These are phyloP conservation scores for Alternaria panax DNA, from an alignment of 2,329 filamentous ascomycete genomes.

Conservation along the genomic window DNA sequence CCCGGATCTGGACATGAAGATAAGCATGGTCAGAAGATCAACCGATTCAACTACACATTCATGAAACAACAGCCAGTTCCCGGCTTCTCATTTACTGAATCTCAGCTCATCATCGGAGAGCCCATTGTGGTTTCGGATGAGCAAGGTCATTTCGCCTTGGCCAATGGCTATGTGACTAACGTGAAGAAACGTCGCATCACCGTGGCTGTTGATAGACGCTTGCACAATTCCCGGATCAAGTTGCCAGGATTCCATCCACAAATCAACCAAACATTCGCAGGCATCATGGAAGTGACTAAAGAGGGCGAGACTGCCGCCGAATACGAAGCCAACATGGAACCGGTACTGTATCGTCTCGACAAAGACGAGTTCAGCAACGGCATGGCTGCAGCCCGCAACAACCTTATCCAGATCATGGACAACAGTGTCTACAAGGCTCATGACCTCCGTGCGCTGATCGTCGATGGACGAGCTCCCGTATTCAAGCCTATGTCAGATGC, in stretches of 20 bases:
- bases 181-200: conserved; percentile 78
- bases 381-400: conserved; percentile 94
- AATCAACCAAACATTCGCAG: conserved; percentile 84
- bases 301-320: conserved; percentile 52
- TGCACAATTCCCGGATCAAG: conserved; percentile 84
- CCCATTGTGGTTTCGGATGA: conserved; percentile 97
- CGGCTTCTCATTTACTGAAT: conserved; percentile 86
- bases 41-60: conserved; percentile 87
- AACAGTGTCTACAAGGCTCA: conserved; percentile 74
- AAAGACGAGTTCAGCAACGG: conserved; percentile 99
- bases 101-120: conserved; percentile 84
- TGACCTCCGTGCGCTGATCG: conserved; percentile 78
- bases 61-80: conserved; percentile 69
- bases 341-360: conserved; percentile 82
- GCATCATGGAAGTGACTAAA: conserved; percentile 84
- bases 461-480: conserved; percentile 75
- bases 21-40: conserved; percentile 78
- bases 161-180: conserved; percentile 86
- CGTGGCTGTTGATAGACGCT: conserved; percentile 86
- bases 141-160: conserved; percentile 90
- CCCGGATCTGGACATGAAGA: conserved; percentile 77
- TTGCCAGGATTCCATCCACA: conserved; percentile 76
- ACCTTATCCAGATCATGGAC: conserved; percentile 90
- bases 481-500: conserved; percentile 75
- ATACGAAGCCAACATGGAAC: conserved; percentile 57